Evolutionary conservation across 768 basidiomycete species (phyloP), one percentile per base, ranked within the genome.

Genomic region (Rhizopogon roseolus): DNA sequence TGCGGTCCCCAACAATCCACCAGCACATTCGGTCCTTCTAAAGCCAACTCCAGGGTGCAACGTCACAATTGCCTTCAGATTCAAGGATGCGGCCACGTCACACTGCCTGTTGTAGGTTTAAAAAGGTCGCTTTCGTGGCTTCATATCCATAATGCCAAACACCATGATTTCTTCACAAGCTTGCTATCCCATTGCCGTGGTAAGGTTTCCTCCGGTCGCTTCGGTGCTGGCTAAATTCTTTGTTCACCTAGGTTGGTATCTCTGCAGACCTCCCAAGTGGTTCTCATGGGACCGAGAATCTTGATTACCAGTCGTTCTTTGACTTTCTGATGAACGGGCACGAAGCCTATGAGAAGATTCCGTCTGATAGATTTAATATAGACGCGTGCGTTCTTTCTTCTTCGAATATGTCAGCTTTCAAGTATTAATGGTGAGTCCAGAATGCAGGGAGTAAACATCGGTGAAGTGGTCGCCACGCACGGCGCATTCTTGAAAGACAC

Each of bases 401-500:
- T 39, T 17, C 6, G 9, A 39, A 39, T 11, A 16, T 38, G 16
- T 22, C 37, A 38, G 14, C n/a, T 3, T n/a, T 39, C 38, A 17
- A 6, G 6, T 39, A n/a, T 8, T 39, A 11, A 39, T 6, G 7
- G 5, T 4, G 32, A 6, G 6, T 39, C 16, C 6, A 39, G 38
- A n/a, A 2, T 39, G 4, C 7, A 39, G 38, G 38, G 38, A 39
- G 38, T n/a, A 11, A 39, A 39, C 17, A 39, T 39, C 8, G 38
- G 38, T 39, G 38, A 39, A 39, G 38, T 39, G 3, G n/a, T n/a
- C 6, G 38, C n/a, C 38, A 17, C n/a, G 6, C 38, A 39, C 7
- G 38, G 38, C 7, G 38, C 38, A 39, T 71, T 71, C 39, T 58
- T 71, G 42, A 61, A 57, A 29, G 64, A 61, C 13, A 59, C 69